phyloP scores from a whole-genome alignment of 768 basidiomycete genomes.

The Mycena haematopus region DNA sequence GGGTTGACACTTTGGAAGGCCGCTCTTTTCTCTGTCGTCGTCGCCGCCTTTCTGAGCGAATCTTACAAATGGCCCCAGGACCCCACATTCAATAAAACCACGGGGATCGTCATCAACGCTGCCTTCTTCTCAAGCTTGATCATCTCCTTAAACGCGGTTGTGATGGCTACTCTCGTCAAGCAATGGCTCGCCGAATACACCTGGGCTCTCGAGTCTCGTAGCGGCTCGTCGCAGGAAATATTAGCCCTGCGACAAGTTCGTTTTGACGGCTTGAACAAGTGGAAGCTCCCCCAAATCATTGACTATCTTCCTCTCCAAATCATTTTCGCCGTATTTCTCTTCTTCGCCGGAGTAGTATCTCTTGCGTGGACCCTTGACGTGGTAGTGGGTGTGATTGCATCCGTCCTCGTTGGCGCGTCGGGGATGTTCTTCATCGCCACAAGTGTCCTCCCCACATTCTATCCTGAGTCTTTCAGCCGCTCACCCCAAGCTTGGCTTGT shows the following conservation, averaged over 20 bases:
- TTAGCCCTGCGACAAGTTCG: slow-evolving; percentile 29
- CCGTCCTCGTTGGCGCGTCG: slow-evolving; percentile 15
- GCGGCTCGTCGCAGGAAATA: slow-evolving; percentile 18
- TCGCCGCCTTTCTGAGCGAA: slow-evolving; percentile 24
- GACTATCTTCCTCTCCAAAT: slow-evolving; percentile 28
- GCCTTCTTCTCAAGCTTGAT: slow-evolving; percentile 32
- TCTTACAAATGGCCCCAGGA: slow-evolving; percentile 25
- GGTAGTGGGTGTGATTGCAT: slow-evolving; percentile 17
- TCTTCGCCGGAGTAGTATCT: slow-evolving; percentile 23
- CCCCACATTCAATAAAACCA: slow-evolving; percentile 14
- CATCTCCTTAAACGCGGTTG: slow-evolving; percentile 31
- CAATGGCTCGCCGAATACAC: slow-evolving; percentile 34
- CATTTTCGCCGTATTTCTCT: slow-evolving; percentile 23
- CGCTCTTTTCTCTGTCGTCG: slow-evolving; percentile 23
- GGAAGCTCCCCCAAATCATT: slow-evolving; percentile 28
- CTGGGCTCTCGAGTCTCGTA: slow-evolving; percentile 21
- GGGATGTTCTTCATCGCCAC: slow-evolving; percentile 21
- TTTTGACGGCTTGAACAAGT: slow-evolving; percentile 27
- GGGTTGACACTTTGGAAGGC: slow-evolving; percentile 13
- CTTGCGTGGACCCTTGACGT: slow-evolving; percentile 21
- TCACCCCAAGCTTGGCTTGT: slow-evolving; percentile 27
- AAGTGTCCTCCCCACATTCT: slow-evolving; percentile 26
- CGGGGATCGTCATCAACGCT: slow-evolving; percentile 28
- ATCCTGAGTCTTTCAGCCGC: slow-evolving; percentile 21
- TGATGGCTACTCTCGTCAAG: slow-evolving; percentile 34